A percentile compares a stretch with the other conserved stretches of the same genome.
Conservation (phyloP, 805 yeast genomes). For the Ogataea nitratoaversa region DNA sequence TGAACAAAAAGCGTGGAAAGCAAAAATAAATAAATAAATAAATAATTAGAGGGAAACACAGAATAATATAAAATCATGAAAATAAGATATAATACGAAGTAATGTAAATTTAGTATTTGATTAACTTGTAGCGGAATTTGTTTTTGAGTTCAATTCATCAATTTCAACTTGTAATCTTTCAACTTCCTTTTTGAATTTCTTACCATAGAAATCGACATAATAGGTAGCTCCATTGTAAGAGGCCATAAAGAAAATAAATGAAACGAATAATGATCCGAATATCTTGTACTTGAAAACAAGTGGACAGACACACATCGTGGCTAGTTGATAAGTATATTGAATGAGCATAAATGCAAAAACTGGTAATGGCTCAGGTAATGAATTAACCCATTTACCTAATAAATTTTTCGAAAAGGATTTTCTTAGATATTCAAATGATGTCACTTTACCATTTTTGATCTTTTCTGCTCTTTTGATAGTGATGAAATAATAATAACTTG, state of each 20-base stretch:
- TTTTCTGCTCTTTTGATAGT: constrained; percentile 75
- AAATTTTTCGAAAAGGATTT: constrained; percentile 59
- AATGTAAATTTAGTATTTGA: too few relatives aligned
- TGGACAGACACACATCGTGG: constrained; percentile 86
- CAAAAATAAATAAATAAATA: not conserved
- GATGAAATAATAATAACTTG: constrained; percentile 84
- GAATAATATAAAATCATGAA: not conserved
- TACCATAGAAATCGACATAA: constrained; percentile 88
- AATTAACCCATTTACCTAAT: constrained; percentile 74
- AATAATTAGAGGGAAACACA: not conserved
- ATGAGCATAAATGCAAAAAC: constrained; percentile 79
- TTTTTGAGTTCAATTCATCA: constrained; percentile 47
- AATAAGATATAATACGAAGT: too few relatives aligned
- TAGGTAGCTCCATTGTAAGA: constrained; percentile 93
- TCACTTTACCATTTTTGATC: constrained; percentile 79
- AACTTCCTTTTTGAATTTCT: constrained; percentile 83
- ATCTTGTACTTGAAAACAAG: constrained; percentile 73
- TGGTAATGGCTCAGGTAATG: constrained; percentile 82
- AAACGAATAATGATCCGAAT: constrained; percentile 64
- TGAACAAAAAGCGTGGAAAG: not conserved
- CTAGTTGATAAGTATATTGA: constrained; percentile 81
- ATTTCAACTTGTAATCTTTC: constrained; percentile 65
- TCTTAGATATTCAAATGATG: constrained; percentile 82
- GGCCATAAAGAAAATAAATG: constrained; percentile 72
- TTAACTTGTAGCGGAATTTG: too few relatives aligned